Evolutionary conservation across 2,329 filamentous ascomycete genomes (phyloP).

Genomic region (Neonectria sp.): DNA sequence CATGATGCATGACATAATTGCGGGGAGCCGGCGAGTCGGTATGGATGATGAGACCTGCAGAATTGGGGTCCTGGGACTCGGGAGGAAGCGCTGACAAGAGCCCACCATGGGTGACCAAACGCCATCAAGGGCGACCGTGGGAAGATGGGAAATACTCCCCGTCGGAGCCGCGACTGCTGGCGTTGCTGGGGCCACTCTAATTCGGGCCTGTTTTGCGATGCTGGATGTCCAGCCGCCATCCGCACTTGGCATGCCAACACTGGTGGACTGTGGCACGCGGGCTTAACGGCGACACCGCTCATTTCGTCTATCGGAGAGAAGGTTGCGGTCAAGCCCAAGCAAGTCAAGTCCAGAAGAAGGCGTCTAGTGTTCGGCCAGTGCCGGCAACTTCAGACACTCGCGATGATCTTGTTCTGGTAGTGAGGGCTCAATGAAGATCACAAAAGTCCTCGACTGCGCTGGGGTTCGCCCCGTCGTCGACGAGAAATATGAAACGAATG

Average conservation of each 20-base stretch:
- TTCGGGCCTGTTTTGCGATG: conserved; percentile 44
- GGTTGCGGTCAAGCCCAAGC: background rate
- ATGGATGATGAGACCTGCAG: conserved; percentile 37
- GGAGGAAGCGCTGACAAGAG: conserved; percentile 38
- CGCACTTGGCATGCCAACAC: conserved; percentile 38
- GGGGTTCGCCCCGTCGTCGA: conserved; percentile 19
- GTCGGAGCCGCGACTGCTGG: conserved; percentile 32
- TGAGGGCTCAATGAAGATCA: conserved; percentile 6
- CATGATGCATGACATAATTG: conserved; percentile 65
- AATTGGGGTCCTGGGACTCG: conserved; percentile 18
- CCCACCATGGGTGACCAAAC: conserved; percentile 24
- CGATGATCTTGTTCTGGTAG: conserved; percentile 3
- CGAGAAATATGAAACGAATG: conserved; percentile 42
- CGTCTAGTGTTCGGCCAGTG: conserved; percentile 1
- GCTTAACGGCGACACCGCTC: conserved; percentile 37
- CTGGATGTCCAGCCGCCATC: conserved; percentile 35
- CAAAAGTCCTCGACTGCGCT: conserved; percentile 17
- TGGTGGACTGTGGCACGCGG: conserved; percentile 22
- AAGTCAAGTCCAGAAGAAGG: background rate
- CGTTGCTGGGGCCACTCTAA: conserved; percentile 45
- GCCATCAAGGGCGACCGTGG: conserved; percentile 42
- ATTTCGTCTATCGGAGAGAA: conserved; percentile 19
- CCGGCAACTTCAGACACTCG: no score
- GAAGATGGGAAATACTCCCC: conserved; percentile 29
- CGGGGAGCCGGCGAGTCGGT: conserved; percentile 49